These are phyloP conservation scores for Coprinopsis strossmayeri DNA, from an alignment of 768 basidiomycete species.

Conservation along the genomic window DNA sequence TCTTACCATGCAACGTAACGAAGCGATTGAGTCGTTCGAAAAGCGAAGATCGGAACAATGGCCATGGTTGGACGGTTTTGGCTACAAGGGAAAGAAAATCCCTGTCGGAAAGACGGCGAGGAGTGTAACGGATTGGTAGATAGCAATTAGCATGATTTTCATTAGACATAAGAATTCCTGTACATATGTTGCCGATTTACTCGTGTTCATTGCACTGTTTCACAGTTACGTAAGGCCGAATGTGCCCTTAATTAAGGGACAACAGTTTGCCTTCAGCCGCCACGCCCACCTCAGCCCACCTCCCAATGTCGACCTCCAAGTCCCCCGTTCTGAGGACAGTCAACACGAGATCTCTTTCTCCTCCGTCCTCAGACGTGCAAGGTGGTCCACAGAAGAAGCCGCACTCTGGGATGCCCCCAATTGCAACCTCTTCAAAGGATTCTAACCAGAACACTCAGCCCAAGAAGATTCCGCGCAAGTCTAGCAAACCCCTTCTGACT, in stretches of 20 bases:
- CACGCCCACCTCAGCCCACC: background rate
- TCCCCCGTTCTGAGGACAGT: slow-evolving; percentile 1
- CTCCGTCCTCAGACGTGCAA: background rate
- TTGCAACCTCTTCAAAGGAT: slow-evolving; percentile 16
- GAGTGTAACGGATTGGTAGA: slow-evolving; percentile 64
- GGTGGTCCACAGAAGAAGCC: background rate
- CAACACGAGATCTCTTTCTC: slow-evolving; percentile 1
- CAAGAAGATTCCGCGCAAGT: slow-evolving; percentile 62
- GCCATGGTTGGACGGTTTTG: slow-evolving; percentile 98
- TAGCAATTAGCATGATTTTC: no score
- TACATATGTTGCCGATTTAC: no score
- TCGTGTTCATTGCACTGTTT: no score
- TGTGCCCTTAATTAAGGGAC: no score
- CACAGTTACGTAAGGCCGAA: no score
- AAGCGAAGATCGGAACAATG: slow-evolving; percentile 65
- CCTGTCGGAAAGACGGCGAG: slow-evolving; percentile 38
- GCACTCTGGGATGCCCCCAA: background rate
- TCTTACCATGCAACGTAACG: slow-evolving; percentile 78
- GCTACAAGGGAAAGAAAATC: slow-evolving; percentile 84
- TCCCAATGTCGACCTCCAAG: no score
- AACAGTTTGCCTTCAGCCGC: background rate
- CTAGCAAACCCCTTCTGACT: slow-evolving; percentile 82
- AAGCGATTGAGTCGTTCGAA: slow-evolving; percentile 77
- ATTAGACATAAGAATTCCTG: no score
- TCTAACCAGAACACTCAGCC: slow-evolving; percentile 31